Evolutionary conservation across 148 eudicot species (phyloP).

Genomic region (Fagopyrum tataricum): DNA sequence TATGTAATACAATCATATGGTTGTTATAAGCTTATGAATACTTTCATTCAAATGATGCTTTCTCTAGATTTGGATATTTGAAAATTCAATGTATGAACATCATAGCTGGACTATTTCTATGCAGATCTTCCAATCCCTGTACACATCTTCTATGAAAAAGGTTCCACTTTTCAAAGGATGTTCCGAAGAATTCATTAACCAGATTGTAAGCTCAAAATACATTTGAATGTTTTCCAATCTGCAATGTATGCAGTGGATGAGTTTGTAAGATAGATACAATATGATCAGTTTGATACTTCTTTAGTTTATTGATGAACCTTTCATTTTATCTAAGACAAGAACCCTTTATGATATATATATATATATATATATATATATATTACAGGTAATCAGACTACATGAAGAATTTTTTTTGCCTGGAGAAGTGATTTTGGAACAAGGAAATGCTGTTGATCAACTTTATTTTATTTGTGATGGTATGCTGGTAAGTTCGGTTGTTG

Average conservation of each 20-base stretch:
- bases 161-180: slow-evolving; percentile 73
- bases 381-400: slow-evolving; percentile 68
- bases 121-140: slow-evolving; percentile 76
- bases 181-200: slow-evolving; percentile 76
- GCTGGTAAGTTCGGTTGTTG: slow-evolving; percentile 37
- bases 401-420: slow-evolving; percentile 98
- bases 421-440: slow-evolving; percentile 87
- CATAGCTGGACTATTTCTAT: slow-evolving; percentile 4
- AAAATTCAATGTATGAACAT: background rate
- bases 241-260: no score
- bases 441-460: slow-evolving; percentile 87
- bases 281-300: background rate
- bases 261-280: slow-evolving; percentile 30
- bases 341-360: no score
- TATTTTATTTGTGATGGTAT: slow-evolving; percentile 81
- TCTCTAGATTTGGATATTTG: no score
- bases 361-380: background rate
- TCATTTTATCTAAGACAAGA: no score
- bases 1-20: background rate
- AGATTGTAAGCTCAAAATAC: slow-evolving; percentile 96
- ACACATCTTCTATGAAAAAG: slow-evolving; percentile 43
- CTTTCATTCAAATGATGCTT: background rate
- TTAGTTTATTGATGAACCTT: no score
- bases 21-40: background rate
- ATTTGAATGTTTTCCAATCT: no score